Evolutionary conservation across 495 filamentous ascomycete species (phyloP).

Genomic region (Parathielavia appendiculata): DNA sequence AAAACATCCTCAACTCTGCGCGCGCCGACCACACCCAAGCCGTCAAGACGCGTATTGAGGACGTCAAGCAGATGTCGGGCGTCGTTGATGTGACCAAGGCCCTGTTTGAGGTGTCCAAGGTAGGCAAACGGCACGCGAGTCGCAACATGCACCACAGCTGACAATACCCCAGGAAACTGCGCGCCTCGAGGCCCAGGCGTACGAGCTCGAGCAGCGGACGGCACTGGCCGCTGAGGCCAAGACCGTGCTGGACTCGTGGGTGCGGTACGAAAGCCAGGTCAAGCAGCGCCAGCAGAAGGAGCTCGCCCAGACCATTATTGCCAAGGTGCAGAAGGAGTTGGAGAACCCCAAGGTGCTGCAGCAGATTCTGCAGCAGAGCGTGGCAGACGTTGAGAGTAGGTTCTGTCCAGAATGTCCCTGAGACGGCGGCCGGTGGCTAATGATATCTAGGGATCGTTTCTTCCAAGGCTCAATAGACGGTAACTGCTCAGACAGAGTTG

Average conservation of each 20-base stretch:
- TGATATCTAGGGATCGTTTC: constrained; percentile 44
- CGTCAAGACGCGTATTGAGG: constrained; percentile 87
- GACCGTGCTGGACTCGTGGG: constrained; percentile 93
- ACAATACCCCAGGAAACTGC: constrained; percentile 77
- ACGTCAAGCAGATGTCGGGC: constrained; percentile 82
- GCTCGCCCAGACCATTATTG: constrained; percentile 85
- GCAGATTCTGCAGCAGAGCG: constrained; percentile 92
- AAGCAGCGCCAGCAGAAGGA: constrained; percentile 97
- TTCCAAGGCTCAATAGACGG: constrained; percentile 51
- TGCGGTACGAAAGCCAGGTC: constrained; percentile 95
- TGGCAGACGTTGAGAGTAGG: constrained; percentile 95
- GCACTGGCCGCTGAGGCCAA: constrained; percentile 88
- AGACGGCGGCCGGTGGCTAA: constrained; percentile 23
- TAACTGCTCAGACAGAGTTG: constrained; percentile 33
- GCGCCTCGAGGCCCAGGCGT: constrained; percentile 87
- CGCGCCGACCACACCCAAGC: constrained; percentile 90
- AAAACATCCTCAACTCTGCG: constrained; percentile 85
- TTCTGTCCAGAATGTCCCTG: constrained; percentile 15
- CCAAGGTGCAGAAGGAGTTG: constrained; percentile 96
- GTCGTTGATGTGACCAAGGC: constrained; percentile 95
- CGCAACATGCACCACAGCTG: constrained; percentile 7
- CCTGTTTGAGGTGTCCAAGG: constrained; percentile 97
- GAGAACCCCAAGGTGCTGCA: constrained; percentile 93
- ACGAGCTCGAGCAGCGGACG: constrained; percentile 93
- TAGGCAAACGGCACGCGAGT: constrained; percentile 32